These are phyloP conservation scores for Tephrocybe rancida DNA, from an alignment of 768 basidiomycete genomes.

Conservation along the genomic window DNA sequence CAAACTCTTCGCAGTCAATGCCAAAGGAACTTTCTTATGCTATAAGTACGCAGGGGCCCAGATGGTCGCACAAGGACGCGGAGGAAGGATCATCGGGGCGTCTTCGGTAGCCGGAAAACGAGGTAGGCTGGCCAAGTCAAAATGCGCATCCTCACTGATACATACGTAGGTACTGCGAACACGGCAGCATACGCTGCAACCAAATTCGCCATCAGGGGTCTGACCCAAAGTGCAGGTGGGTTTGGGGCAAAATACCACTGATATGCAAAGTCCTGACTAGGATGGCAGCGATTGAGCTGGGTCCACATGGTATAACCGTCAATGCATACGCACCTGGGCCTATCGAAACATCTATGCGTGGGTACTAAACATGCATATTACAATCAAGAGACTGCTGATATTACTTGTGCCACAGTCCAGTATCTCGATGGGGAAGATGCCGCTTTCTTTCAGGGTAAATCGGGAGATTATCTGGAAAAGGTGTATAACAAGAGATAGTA, in stretches of 20 bases:
- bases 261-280: background rate
- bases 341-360: conserved; percentile 20
- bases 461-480: background rate
- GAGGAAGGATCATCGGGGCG: conserved; percentile 60
- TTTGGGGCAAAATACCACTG: background rate
- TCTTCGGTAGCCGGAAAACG: conserved; percentile 31
- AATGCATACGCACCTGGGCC: conserved; percentile 43
- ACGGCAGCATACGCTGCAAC: conserved; percentile 31
- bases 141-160: background rate
- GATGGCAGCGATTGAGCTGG: conserved; percentile 38
- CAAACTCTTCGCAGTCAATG: conserved; percentile 48
- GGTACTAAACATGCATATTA: background rate
- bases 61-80: conserved; percentile 56
- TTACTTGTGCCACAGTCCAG: background rate
- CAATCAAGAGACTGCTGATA: background rate
- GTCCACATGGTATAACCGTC: conserved; percentile 38
- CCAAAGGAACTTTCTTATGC: conserved; percentile 59
- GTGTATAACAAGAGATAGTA: background rate
- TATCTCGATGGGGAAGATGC: background rate
- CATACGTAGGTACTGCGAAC: background rate
- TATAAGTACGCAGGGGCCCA: conserved; percentile 66
- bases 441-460: background rate
- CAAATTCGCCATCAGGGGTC: conserved; percentile 42
- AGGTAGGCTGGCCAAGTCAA: conserved; percentile 18
- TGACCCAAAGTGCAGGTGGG: conserved; percentile 41